phyloP scores from a whole-genome alignment of 352 stramenopile genomes.

The Pseudoperonospora humuli region DNA sequence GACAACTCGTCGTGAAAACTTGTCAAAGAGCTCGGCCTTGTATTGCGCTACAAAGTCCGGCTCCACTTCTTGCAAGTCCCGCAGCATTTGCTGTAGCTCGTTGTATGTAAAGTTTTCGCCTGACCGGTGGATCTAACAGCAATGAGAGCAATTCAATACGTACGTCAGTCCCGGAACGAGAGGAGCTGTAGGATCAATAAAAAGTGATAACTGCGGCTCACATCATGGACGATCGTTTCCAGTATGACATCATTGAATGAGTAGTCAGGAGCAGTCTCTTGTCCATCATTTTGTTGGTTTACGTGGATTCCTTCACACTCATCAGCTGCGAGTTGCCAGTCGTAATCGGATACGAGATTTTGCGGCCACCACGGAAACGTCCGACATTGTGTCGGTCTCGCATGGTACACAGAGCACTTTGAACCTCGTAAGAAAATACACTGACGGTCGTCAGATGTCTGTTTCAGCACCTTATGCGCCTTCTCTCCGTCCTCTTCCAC shows the following conservation, averaged over 20 bases:
- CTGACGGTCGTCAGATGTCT: slow-evolving; percentile 48
- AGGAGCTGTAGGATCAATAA: no score
- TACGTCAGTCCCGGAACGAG: no score
- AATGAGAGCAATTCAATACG: neutral
- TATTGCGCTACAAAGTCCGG: slow-evolving; percentile 43
- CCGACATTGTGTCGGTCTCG: slow-evolving; percentile 64
- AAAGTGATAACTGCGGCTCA: no score
- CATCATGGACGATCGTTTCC: slow-evolving; percentile 59
- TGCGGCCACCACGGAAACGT: slow-evolving; percentile 83
- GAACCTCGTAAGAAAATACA: slow-evolving; percentile 59
- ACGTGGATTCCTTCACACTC: slow-evolving; percentile 60
- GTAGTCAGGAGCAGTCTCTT: slow-evolving; percentile 7
- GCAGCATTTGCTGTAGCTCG: slow-evolving; percentile 49
- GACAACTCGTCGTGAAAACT: slow-evolving; percentile 48
- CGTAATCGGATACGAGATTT: slow-evolving; percentile 67
- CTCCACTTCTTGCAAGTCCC: slow-evolving; percentile 53
- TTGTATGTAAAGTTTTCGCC: slow-evolving; percentile 71
- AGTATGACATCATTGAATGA: slow-evolving; percentile 50
- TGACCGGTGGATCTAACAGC: slow-evolving; percentile 47
- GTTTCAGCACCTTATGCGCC: slow-evolving; percentile 31
- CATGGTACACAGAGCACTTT: slow-evolving; percentile 64
- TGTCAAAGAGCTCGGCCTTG: slow-evolving; percentile 45
- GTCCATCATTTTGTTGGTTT: neutral
- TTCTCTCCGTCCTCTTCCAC: slow-evolving; percentile 14
- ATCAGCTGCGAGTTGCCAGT: slow-evolving; percentile 54